A percentile compares a stretch with the other conserved stretches of the same genome.
These are phyloP conservation scores for Colletotrichum sp. DNA, from an alignment of 2,329 filamentous ascomycete genomes.

Conservation along the genomic window DNA sequence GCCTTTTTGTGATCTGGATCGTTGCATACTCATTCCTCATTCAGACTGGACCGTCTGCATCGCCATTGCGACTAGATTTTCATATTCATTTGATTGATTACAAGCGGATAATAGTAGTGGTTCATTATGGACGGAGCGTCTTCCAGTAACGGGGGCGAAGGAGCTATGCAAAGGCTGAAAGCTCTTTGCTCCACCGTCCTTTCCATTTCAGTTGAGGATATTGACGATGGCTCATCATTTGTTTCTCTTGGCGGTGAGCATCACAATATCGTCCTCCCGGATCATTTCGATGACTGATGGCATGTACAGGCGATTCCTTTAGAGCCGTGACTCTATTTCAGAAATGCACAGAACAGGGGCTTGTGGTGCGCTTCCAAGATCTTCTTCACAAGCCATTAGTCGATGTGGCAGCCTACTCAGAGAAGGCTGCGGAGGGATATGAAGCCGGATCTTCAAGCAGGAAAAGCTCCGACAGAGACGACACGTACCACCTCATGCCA, in stretches of 20 bases:
- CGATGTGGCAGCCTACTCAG: background rate
- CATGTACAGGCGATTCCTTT: constrained; percentile 9
- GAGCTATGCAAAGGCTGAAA: background rate
- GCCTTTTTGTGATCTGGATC: background rate
- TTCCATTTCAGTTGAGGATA: background rate
- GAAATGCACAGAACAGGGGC: constrained; percentile 8
- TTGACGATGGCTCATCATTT: background rate
- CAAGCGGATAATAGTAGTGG: background rate
- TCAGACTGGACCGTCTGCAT: background rate
- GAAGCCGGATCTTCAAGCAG: background rate
- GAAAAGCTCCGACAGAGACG: background rate
- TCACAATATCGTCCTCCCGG: too few relatives aligned
- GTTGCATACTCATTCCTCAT: background rate
- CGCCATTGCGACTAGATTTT: background rate
- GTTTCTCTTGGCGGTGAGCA: constrained; percentile 6
- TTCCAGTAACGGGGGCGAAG: background rate
- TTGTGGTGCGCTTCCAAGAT: constrained; percentile 3
- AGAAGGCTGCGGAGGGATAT: background rate
- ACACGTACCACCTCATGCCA: background rate
- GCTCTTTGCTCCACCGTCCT: background rate
- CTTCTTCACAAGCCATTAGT: background rate
- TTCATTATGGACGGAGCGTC: background rate
- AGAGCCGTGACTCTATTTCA: constrained; percentile 2
- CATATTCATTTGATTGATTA: background rate
- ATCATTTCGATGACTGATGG: background rate